Evolutionary conservation across 179 eudicot species (phyloP).

Genomic region (Actinidia arguta): DNA sequence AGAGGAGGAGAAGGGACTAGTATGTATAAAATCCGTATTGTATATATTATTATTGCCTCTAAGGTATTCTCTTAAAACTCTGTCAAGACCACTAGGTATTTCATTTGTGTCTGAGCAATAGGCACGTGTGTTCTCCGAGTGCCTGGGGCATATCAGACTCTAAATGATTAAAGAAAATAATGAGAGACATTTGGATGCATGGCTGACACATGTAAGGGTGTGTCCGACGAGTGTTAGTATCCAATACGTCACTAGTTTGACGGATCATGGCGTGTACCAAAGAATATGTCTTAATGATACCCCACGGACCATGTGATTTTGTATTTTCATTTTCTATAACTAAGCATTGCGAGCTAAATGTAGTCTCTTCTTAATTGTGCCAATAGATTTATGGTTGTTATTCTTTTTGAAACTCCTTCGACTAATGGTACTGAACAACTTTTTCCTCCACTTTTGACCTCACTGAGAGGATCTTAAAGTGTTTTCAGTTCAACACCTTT

Average conservation of each 20-base stretch:
- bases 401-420: not conserved
- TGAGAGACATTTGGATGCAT: not conserved
- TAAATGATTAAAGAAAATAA: too few species aligned
- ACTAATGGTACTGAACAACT: not conserved
- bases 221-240: not conserved
- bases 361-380: not conserved
- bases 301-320: not conserved
- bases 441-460: not conserved
- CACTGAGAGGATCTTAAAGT: not conserved
- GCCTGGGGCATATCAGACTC: too few species aligned
- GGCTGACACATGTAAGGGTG: not conserved
- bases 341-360: not conserved
- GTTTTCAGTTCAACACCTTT: not conserved
- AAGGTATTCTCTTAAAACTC: not conserved
- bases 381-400: not conserved
- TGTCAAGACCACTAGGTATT: not conserved
- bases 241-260: not conserved
- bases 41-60: not conserved
- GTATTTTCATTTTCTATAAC: not conserved
- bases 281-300: not conserved
- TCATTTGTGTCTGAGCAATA: not conserved
- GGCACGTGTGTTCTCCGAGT: not conserved
- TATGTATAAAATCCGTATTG: too few species aligned
- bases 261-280: not conserved
- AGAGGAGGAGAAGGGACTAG: not conserved